These are phyloP conservation scores for Tetrahymena elliotti DNA, from an alignment of 73 alveolate species.

Conservation along the genomic window DNA sequence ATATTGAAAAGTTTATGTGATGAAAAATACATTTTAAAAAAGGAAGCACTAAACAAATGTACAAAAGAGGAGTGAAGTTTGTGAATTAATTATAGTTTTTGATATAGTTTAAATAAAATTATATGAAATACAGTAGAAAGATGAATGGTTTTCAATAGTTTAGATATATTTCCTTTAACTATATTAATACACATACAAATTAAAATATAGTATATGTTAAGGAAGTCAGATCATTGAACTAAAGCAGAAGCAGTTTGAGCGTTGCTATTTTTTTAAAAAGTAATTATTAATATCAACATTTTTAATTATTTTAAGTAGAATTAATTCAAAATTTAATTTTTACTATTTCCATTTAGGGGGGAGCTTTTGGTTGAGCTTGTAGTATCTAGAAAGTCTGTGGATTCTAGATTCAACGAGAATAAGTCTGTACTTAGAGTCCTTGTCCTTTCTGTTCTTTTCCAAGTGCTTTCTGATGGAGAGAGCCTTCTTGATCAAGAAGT, in stretches of 20 bases:
- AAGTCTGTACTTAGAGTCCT: slow-evolving; percentile 90
- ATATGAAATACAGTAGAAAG: background rate
- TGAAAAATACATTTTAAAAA: background rate
- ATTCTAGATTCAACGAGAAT: slow-evolving; percentile 95
- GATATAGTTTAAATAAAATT: background rate
- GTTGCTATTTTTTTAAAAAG: background rate
- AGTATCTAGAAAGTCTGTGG: slow-evolving; percentile 98
- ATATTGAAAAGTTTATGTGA: background rate
- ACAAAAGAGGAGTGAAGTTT: background rate
- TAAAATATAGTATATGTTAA: background rate
- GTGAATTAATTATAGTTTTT: background rate
- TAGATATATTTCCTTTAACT: background rate
- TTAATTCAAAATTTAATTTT: background rate
- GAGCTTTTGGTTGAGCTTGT: slow-evolving; percentile 82
- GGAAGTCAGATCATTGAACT: background rate
- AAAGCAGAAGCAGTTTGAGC: background rate
- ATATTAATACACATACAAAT: background rate
- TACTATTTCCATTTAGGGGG: slow-evolving; percentile 96
- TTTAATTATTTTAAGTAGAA: background rate
- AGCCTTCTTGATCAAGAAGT: slow-evolving; percentile 96
- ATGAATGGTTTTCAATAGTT: background rate
- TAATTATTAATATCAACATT: background rate
- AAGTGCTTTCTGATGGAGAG: slow-evolving; percentile 96
- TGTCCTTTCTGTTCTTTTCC: slow-evolving; percentile 94
- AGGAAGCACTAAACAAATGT: background rate